Percentiles rank a stretch among this genome's conserved stretches.
These are phyloP conservation scores for Boletus vinaceobasis DNA, from an alignment of 768 basidiomycete genomes.

Conservation along the genomic window DNA sequence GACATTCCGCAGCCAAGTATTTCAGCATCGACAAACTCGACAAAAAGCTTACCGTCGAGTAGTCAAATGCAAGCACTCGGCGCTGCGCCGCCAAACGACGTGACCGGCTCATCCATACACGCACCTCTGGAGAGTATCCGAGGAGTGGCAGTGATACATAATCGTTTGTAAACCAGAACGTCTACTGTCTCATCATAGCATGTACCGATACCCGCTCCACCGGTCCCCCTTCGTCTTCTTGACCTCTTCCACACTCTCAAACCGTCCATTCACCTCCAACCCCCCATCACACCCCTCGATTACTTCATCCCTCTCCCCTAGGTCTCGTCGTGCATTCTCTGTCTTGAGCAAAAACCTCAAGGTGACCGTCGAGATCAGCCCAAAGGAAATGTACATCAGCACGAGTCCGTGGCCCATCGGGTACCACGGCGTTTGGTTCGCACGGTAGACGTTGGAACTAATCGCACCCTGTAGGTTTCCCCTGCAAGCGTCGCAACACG, in stretches of 20 bases:
- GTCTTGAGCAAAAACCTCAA: conserved; percentile 44
- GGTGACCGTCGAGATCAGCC: conserved; percentile 44
- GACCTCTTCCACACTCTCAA: conserved; percentile 57
- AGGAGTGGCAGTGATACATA: too few relatives aligned
- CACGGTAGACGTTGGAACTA: conserved; percentile 74
- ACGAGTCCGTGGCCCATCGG: conserved; percentile 59
- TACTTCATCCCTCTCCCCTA: conserved; percentile 66
- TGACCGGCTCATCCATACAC: too few relatives aligned
- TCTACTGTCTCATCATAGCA: conserved; percentile 34
- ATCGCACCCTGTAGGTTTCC: conserved; percentile 78
- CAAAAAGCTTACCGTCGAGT: too few relatives aligned
- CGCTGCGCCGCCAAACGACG: too few relatives aligned
- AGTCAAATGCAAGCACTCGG: too few relatives aligned
- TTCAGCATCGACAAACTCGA: too few relatives aligned
- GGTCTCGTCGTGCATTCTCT: conserved; percentile 65
- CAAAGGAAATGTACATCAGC: conserved; percentile 68
- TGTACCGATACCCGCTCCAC: conserved; percentile 78
- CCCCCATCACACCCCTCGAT: conserved; percentile 41
- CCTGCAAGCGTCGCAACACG: conserved; percentile 27
- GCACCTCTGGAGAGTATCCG: too few relatives aligned
- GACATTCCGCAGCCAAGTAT: too few relatives aligned
- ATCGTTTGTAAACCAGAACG: too few relatives aligned
- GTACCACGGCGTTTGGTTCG: conserved; percentile 65
- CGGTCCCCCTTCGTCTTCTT: conserved; percentile 67
- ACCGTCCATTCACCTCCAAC: conserved; percentile 53